A percentile compares a stretch with the other conserved stretches of the same genome.
These are phyloP conservation scores for Solanum gracilifrons DNA, from an alignment of 257 asterid genomes.

Conservation along the genomic window DNA sequence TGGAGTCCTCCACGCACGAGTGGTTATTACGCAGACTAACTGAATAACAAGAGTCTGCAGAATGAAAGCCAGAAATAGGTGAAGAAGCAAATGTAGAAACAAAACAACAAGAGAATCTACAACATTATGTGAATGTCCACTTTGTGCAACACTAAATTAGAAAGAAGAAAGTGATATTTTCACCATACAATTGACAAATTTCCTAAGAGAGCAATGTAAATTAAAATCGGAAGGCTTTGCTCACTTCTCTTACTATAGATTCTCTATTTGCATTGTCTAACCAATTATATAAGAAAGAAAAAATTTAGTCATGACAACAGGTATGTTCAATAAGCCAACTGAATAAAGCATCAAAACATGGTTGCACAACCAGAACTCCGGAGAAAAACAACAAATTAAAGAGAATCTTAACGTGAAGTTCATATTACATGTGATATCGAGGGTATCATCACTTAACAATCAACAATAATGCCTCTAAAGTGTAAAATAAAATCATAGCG, in stretches of 20 bases:
- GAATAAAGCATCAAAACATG: background rate
- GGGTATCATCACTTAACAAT: background rate
- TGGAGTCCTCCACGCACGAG: slow-evolving; percentile 77
- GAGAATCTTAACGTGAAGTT: background rate
- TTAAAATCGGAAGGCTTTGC: background rate
- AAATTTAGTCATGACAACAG: background rate
- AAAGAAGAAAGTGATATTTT: background rate
- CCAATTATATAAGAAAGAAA: background rate
- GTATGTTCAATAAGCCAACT: background rate
- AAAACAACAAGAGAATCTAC: background rate
- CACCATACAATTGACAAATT: background rate
- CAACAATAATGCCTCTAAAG: background rate
- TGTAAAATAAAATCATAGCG: background rate
- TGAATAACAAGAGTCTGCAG: slow-evolving; percentile 78
- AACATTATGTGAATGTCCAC: background rate
- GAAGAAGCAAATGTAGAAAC: background rate
- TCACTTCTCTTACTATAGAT: background rate
- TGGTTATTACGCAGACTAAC: slow-evolving; percentile 57
- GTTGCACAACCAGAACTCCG: background rate
- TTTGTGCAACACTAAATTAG: background rate
- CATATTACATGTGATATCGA: background rate
- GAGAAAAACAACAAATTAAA: background rate
- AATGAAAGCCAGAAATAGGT: background rate
- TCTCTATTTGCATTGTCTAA: background rate
- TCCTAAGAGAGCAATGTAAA: background rate